A percentile compares a stretch with the other conserved stretches of the same genome.
phyloP scores from a whole-genome alignment of 2,329 filamentous ascomycete genomes.

The Paradendryphiella salina region DNA sequence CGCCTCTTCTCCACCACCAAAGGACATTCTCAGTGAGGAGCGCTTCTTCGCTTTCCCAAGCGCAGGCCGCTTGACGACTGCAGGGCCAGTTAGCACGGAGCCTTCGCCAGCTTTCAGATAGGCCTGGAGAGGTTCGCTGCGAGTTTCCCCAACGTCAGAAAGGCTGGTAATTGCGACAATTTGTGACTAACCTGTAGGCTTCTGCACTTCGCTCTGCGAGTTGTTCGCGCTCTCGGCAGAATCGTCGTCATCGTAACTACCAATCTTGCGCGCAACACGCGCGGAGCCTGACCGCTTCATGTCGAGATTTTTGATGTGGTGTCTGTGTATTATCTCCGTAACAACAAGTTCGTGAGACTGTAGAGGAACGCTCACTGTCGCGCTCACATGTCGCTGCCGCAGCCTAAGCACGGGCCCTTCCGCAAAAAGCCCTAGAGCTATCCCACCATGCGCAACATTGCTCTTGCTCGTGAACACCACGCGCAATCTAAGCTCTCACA shows the following conservation, averaged over 20 bases:
- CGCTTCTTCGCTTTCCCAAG: conserved; percentile 67
- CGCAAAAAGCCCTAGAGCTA: conserved; percentile 29
- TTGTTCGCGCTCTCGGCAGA: conserved; percentile 35
- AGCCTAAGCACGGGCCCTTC: conserved; percentile 19
- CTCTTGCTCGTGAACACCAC: conserved; percentile 19
- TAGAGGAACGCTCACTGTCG: conserved; percentile 3
- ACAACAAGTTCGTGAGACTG: neutral
- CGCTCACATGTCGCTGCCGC: conserved; percentile 17
- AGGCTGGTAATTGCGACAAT: conserved; percentile 27
- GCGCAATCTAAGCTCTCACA: conserved; percentile 10
- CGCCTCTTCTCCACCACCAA: conserved; percentile 63
- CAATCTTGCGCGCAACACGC: conserved; percentile 77
- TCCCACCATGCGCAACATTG: conserved; percentile 17
- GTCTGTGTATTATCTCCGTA: neutral
- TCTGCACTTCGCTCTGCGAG: conserved; percentile 37
- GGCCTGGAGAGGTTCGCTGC: conserved; percentile 13
- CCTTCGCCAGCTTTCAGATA: conserved; percentile 30
- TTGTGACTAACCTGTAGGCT: conserved; percentile 49
- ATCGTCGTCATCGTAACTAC: conserved; percentile 64
- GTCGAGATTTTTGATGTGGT: conserved; percentile 27
- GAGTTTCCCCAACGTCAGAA: conserved; percentile 25
- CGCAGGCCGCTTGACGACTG: conserved; percentile 59
- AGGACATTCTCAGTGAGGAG: conserved; percentile 74
- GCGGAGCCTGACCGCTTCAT: conserved; percentile 62
- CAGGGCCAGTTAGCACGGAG: conserved; percentile 49